Evolutionary conservation across 108 stramenopile species (phyloP), one percentile per base, ranked within the genome.

Genomic region (Parmales sp.): DNA sequence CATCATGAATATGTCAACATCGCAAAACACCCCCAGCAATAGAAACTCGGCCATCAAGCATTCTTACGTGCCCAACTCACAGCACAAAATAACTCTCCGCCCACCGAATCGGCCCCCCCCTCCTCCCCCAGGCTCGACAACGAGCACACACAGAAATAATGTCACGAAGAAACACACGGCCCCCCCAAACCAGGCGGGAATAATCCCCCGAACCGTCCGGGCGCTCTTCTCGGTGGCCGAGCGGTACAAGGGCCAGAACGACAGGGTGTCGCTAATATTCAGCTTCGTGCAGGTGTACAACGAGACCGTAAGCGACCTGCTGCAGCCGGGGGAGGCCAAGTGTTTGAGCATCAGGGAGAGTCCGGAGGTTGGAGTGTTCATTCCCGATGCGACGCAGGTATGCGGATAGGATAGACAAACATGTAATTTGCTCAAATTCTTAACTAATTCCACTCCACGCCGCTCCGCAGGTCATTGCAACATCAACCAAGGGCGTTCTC

Each of bases 231-330:
- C 13, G 11, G 11, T 19, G 16, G 3, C 54, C 3, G 13, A 16
- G 1, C 3, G 3, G 6, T 60, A 60, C 54, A 3, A 28, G 1
- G 3, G 31, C 31, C 29, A 3, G 3, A 20, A 20, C 4, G 54
- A 60, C 54, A 34, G 36, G 6, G 54, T 60, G 16, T 34, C 5
- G 16, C 29, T 60, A 26, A 60, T 34, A 28, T 60, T 60, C 54
- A 34, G n/a, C 54, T 60, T 60, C 54, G 31, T 60, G 3, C 54
- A 60, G 28, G 31, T 60, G 1, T 60, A 60, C 54, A 60, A 60
- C 54, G 54, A 60, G 3, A 28, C 2, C 29, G 36, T 60, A 60
- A 34, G 31, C 25, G 54, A 60, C 26, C 54, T 60, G 2, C 54
- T 60, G 2, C 13, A 29, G 16, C 54, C 54, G 29, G 16, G 41